Evolutionary conservation across 768 basidiomycete species (phyloP), one percentile per base, ranked within the genome.

Genomic region (Neoboletus magnificus): DNA sequence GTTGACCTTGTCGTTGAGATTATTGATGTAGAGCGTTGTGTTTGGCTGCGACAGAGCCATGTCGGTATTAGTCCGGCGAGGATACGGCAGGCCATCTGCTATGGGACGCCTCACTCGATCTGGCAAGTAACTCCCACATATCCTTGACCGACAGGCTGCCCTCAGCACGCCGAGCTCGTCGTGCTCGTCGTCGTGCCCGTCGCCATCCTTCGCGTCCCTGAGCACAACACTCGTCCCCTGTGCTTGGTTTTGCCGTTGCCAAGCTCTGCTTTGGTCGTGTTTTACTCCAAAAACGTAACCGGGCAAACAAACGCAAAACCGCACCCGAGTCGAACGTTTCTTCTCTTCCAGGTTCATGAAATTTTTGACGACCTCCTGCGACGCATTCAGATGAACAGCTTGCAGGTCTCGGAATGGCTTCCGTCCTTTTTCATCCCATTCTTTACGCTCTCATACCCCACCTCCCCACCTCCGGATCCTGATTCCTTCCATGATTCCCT

Each of bases 1-100:
- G 76, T 91, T 90, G 63, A 93, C 79, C 74, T 93, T 90, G 72
- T 93, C 87, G 66, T 97, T 94, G 70, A 98, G 83, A 66, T 95
- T 94, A 66, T 92, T 91, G 73, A 98, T 74, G 74, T 95, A 97
- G 64, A 98, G 82, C 54, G 95, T 92, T 41, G 84, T 80, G 69
- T 89, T 92, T 22, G 95, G 95, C 69, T 89, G 86, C 48, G 81
- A 80, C 44, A 77, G 76, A 39, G 71, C 60, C 63, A 79, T 77
- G 59, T 79, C 51, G 48, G 61, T 52, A 20, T 4, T 32, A 16
- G 32, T 20, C 20, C 20, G 29, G 36, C 57, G 3, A 42, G 30
- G 10, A 32, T n/a, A 32, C 27, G 32, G 25, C 23, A 18, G 13
- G 29, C 33, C 5, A 6, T 11, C 32, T 39, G 25, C 8, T n/a